A percentile compares a stretch with the other conserved stretches of the same genome.
Evolutionary conservation across 1,139 yeast species (phyloP).

Genomic region (Lodderomyces pseudojiufengensis): DNA sequence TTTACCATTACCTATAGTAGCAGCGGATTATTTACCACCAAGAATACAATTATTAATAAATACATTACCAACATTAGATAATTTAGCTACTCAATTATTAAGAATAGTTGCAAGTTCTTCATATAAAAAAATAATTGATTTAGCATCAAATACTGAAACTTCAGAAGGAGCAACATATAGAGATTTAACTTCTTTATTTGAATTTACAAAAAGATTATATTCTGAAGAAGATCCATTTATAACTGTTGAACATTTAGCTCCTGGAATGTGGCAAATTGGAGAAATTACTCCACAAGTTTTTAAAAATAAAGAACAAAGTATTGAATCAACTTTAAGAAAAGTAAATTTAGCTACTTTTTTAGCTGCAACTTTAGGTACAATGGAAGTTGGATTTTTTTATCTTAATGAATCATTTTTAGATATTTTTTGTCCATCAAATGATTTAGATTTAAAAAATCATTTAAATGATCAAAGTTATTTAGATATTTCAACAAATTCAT

Average conservation of each 20-base stretch:
- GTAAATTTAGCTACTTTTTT: slow-evolving; percentile 85
- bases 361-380: slow-evolving; percentile 77
- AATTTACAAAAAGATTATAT: slow-evolving; percentile 63
- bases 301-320: slow-evolving; percentile 58
- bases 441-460: slow-evolving; percentile 40
- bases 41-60: slow-evolving; percentile 60
- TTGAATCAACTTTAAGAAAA: slow-evolving; percentile 70
- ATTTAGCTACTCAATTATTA: slow-evolving; percentile 68
- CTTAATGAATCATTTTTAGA: slow-evolving; percentile 80
- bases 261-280: slow-evolving; percentile 68
- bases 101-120: slow-evolving; percentile 66
- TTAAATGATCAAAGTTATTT: slow-evolving; percentile 23
- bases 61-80: slow-evolving; percentile 70
- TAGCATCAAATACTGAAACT: slow-evolving; percentile 70
- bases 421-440: slow-evolving; percentile 70
- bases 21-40: slow-evolving; percentile 55
- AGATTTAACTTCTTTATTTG: slow-evolving; percentile 70
- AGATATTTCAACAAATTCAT: slow-evolving; percentile 9
- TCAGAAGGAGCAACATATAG: slow-evolving; percentile 73
- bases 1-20: slow-evolving; percentile 52
- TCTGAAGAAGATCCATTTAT: slow-evolving; percentile 67
- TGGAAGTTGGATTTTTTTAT: slow-evolving; percentile 84
- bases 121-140: slow-evolving; percentile 67
- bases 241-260: slow-evolving; percentile 56
- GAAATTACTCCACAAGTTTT: slow-evolving; percentile 55